Percentiles rank a stretch among this genome's conserved stretches.
These are phyloP conservation scores for Strobilomyces confusus DNA, from an alignment of 768 basidiomycete genomes.

Conservation along the genomic window DNA sequence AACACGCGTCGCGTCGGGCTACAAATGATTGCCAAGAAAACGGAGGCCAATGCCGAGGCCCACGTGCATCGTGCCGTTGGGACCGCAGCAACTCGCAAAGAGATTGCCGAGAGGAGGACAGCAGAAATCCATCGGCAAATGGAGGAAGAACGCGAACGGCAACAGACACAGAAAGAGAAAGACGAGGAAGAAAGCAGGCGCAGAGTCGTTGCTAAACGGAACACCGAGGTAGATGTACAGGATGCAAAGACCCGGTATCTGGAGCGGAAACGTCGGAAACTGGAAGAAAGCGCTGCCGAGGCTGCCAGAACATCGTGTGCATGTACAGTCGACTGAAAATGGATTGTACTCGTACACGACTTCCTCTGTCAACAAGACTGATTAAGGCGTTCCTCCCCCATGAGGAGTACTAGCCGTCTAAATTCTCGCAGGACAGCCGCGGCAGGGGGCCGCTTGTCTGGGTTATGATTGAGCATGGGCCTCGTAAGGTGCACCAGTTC, in stretches of 20 bases:
- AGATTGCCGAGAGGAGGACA: slow-evolving; percentile 81
- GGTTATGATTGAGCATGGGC: slow-evolving; percentile 56
- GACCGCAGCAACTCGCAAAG: slow-evolving; percentile 69
- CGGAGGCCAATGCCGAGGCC: slow-evolving; percentile 30
- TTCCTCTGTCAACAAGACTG: slow-evolving; percentile 7
- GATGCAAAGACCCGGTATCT: slow-evolving; percentile 72
- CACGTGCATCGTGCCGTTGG: slow-evolving; percentile 76
- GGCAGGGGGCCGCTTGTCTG: slow-evolving; percentile 50
- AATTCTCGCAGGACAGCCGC: slow-evolving; percentile 47
- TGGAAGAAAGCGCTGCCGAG: slow-evolving; percentile 42
- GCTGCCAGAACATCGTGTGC: slow-evolving; percentile 1
- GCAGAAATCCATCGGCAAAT: slow-evolving; percentile 77
- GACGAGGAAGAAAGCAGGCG: slow-evolving; percentile 63
- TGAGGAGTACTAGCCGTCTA: slow-evolving; percentile 42
- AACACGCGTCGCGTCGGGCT: slow-evolving; percentile 71
- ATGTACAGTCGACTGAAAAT: no score
- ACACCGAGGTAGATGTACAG: slow-evolving; percentile 68
- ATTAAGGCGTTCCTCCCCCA: slow-evolving; percentile 35
- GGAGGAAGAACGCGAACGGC: slow-evolving; percentile 64
- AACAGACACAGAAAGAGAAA: slow-evolving; percentile 51
- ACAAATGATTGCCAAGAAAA: slow-evolving; percentile 28
- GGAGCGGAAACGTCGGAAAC: slow-evolving; percentile 72
- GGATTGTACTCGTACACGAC: not conserved
- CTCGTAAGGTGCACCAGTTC: slow-evolving; percentile 53
- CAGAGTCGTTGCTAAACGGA: slow-evolving; percentile 67